Percentiles rank a stretch among this genome's conserved stretches.
phyloP scores from a whole-genome alignment of 169 alveolate species.

The Eimeria zaria region DNA sequence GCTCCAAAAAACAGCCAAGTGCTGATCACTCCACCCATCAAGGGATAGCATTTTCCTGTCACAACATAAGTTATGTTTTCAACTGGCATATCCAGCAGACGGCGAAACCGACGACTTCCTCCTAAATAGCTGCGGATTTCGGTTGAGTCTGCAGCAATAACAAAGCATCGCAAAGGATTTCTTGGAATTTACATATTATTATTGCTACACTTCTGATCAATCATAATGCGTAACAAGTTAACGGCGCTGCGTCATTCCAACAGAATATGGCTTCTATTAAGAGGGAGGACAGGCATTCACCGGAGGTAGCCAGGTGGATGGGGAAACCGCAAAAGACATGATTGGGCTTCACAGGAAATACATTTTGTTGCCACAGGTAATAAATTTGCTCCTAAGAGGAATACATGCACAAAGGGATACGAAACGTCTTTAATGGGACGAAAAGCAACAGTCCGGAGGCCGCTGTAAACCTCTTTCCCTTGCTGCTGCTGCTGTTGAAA shows the following conservation, averaged over 20 bases:
- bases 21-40: conserved; percentile 88
- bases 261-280: background rate
- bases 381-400: conserved; percentile 84
- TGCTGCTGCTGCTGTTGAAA: conserved; percentile 11
- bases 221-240: background rate
- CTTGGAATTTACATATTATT: background rate
- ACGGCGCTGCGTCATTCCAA: background rate
- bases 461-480: background rate
- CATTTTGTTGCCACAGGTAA: conserved; percentile 88
- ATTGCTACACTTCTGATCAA: background rate
- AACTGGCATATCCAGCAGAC: conserved; percentile 81
- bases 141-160: conserved; percentile 52
- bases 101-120: conserved; percentile 80
- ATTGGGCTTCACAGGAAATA: conserved; percentile 88
- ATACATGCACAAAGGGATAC: background rate
- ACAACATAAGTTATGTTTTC: conserved; percentile 81
- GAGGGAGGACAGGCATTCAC: conserved; percentile 18
- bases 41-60: conserved; percentile 86
- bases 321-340: conserved; percentile 89
- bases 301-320: conserved; percentile 88
- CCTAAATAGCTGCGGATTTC: conserved; percentile 82
- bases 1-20: conserved; percentile 89
- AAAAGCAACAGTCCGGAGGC: background rate
- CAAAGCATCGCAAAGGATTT: background rate
- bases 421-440: background rate